phyloP scores from a whole-genome alignment of 768 basidiomycete genomes.

The Rhodosporidiobolus odoratus region DNA sequence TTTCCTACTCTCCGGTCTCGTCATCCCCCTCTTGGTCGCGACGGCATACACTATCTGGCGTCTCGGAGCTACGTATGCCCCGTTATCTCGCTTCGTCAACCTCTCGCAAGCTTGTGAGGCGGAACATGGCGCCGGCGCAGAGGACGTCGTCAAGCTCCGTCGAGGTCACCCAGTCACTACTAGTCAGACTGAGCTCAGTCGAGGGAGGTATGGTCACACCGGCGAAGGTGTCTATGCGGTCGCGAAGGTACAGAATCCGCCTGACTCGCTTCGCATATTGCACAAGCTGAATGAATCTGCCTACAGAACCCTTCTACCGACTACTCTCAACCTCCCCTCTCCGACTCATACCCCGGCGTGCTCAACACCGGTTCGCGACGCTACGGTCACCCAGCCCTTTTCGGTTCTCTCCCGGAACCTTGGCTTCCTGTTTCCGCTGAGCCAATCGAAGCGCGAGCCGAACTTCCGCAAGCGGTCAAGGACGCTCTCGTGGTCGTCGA shows the following conservation, averaged over 20 bases:
- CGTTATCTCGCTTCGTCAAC: constrained; percentile 74
- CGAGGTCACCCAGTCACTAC: constrained; percentile 80
- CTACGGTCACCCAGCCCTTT: constrained; percentile 90
- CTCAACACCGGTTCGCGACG: constrained; percentile 81
- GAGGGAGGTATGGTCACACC: constrained; percentile 81
- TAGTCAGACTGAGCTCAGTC: constrained; percentile 83
- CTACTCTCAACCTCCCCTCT: constrained; percentile 93
- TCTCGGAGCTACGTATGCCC: constrained; percentile 61
- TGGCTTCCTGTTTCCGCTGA: constrained; percentile 83
- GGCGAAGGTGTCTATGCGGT: constrained; percentile 94
- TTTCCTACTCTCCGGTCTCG: constrained; percentile 58
- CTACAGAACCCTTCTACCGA: constrained; percentile 13
- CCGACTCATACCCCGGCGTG: constrained; percentile 87
- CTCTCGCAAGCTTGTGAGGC: constrained; percentile 78
- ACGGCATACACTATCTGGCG: constrained; percentile 79
- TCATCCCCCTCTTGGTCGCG: constrained; percentile 68
- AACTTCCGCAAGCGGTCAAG: constrained; percentile 26
- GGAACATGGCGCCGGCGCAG: constrained; percentile 49
- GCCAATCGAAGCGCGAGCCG: constrained; percentile 32
- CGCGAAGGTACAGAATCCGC: constrained; percentile 58
- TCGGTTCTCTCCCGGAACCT: constrained; percentile 84
- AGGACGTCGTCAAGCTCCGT: constrained; percentile 66
- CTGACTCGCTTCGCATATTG: background rate
- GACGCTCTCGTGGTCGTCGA: constrained; percentile 70
- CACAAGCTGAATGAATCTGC: background rate